phyloP scores from a whole-genome alignment of 2,329 filamentous ascomycete species.

The Neocucurbitaria cava region DNA sequence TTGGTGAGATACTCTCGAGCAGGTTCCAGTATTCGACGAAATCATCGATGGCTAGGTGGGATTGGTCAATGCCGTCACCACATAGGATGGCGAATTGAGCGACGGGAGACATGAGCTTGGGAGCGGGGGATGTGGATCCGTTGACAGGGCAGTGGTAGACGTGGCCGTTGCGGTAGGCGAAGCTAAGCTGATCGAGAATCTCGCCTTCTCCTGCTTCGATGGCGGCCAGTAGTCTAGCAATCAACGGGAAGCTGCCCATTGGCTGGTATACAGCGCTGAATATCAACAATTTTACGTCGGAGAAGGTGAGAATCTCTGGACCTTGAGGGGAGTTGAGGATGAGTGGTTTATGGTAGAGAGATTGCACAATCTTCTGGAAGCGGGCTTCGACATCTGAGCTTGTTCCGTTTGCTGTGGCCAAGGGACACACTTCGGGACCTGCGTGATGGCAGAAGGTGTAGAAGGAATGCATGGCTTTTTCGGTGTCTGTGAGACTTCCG shows the following conservation, averaged over 20 bases:
- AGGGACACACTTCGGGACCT: conserved; percentile 50
- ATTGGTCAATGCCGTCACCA: conserved; percentile 49
- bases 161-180: conserved; percentile 21
- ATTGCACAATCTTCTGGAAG: conserved; percentile 41
- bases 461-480: conserved; percentile 53
- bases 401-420: conserved; percentile 45
- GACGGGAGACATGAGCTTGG: conserved; percentile 9
- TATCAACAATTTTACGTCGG: conserved; percentile 47
- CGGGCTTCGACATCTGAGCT: conserved; percentile 46
- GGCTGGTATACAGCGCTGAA: conserved; percentile 50
- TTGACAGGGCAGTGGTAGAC: conserved; percentile 37
- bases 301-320: conserved; percentile 50
- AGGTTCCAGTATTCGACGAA: conserved; percentile 47
- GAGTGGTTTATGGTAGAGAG: conserved; percentile 52
- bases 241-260: conserved; percentile 36
- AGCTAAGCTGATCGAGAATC: conserved; percentile 31
- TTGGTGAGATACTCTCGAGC: conserved; percentile 43
- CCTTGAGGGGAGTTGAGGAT: conserved; percentile 37
- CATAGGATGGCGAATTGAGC: conserved; percentile 47
- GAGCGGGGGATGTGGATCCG: conserved; percentile 18
- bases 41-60: conserved; percentile 22
- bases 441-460: conserved; percentile 54
- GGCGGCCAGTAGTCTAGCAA: conserved; percentile 45
- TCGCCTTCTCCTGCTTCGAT: conserved; percentile 39
- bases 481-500: conserved; percentile 53